These are phyloP conservation scores for Batrachochytrium dendrobatidis DNA, from an alignment of 371 early-diverging fungal species.

Conservation along the genomic window DNA sequence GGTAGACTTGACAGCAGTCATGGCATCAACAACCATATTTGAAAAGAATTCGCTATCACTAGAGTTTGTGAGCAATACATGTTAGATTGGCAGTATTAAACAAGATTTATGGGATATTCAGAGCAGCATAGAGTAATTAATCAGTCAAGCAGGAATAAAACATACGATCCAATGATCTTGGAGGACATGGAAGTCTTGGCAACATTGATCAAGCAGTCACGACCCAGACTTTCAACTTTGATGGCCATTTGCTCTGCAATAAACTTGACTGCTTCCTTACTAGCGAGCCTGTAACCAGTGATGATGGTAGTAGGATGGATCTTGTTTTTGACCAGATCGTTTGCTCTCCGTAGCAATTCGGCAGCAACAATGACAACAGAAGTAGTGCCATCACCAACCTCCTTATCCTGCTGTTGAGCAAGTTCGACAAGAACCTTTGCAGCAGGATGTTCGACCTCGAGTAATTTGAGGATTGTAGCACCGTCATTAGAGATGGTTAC, in stretches of 20 bases:
- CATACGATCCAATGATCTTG: constrained; percentile 87
- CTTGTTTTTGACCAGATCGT: constrained; percentile 94
- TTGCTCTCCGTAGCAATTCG: constrained; percentile 93
- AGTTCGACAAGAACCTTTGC: constrained; percentile 96
- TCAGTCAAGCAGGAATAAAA: constrained; percentile 2
- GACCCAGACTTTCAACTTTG: constrained; percentile 87
- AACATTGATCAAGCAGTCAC: constrained; percentile 90
- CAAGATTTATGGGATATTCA: constrained; percentile 1
- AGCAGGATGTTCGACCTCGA: constrained; percentile 98
- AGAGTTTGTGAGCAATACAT: not conserved
- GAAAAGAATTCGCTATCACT: constrained; percentile 94
- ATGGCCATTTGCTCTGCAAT: constrained; percentile 93
- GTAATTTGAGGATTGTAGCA: constrained; percentile 95
- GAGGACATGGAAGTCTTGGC: constrained; percentile 98
- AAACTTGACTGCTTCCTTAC: constrained; percentile 97
- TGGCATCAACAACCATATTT: constrained; percentile 92
- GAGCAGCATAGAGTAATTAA: not conserved
- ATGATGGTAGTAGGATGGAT: constrained; percentile 99
- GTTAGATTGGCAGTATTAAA: not conserved
- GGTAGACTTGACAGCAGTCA: constrained; percentile 85
- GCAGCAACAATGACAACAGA: constrained; percentile 99
- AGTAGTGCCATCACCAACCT: constrained; percentile 99
- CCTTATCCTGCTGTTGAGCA: constrained; percentile 98
- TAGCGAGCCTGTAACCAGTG: constrained; percentile 95
- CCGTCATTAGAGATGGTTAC: constrained; percentile 99